These are phyloP conservation scores for Hymenochaete sp. DNA, from an alignment of 1,284 basidiomycete genomes.

Conservation along the genomic window DNA sequence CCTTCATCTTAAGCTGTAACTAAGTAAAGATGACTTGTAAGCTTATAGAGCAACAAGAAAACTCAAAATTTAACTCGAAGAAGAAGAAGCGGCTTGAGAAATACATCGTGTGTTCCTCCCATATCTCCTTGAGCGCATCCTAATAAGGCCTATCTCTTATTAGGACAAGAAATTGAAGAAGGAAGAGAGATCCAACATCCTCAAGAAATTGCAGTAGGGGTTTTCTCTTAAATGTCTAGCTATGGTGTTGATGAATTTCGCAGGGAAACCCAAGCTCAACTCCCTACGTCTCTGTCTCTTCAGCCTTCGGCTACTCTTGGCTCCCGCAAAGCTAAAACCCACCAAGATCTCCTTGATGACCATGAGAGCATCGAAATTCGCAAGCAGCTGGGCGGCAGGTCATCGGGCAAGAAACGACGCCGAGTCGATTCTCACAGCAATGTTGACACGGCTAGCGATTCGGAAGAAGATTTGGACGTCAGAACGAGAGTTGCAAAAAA, in stretches of 20 bases:
- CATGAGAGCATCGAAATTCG: conserved; percentile 53
- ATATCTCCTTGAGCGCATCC: background rate
- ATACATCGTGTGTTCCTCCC: conserved; percentile 56
- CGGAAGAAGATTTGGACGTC: conserved; percentile 15
- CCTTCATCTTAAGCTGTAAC: background rate
- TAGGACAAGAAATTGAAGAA: conserved; percentile 84
- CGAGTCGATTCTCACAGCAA: conserved; percentile 26
- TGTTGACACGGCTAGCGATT: conserved; percentile 11
- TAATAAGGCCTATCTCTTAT: conserved; percentile 1
- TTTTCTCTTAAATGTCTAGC: conserved; percentile 10
- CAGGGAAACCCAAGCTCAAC: conserved; percentile 67
- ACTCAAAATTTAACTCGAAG: conserved; percentile 67
- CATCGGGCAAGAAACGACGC: conserved; percentile 38
- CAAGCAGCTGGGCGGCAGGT: conserved; percentile 39
- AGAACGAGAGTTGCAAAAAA: background rate
- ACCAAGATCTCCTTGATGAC: conserved; percentile 49
- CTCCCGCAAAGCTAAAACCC: conserved; percentile 52
- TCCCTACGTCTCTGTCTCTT: conserved; percentile 47
- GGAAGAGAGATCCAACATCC: conserved; percentile 63
- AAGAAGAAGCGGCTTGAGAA: conserved; percentile 78
- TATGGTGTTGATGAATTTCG: conserved; percentile 23
- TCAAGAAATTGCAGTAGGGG: conserved; percentile 72
- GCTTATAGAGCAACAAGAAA: conserved; percentile 48
- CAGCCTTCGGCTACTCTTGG: conserved; percentile 76
- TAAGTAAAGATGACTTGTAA: conserved; percentile 17